phyloP scores from a whole-genome alignment of 2,329 filamentous ascomycete species.

The Zopfia rhizophila region DNA sequence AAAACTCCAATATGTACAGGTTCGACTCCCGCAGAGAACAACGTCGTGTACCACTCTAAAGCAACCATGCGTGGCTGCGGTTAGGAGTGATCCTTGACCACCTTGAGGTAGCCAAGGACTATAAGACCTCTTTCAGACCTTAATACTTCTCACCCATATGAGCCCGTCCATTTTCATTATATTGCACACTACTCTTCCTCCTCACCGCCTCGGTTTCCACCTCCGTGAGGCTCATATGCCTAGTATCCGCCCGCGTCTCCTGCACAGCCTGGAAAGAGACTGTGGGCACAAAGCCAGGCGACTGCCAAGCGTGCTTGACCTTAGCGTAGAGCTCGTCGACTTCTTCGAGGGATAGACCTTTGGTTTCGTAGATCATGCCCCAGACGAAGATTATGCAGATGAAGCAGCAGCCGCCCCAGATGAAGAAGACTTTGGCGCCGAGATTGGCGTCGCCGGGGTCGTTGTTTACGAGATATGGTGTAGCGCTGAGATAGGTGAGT shows the following conservation, averaged over 20 bases:
- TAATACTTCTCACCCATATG: too few species aligned
- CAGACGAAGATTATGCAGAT: conserved; percentile 74
- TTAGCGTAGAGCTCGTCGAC: conserved; percentile 83
- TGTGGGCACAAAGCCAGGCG: conserved; percentile 70
- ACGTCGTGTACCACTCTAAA: too few species aligned
- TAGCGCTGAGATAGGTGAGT: conserved; percentile 48
- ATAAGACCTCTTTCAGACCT: too few species aligned
- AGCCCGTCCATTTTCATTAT: conserved; percentile 33
- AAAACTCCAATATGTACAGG: too few species aligned
- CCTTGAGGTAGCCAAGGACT: too few species aligned
- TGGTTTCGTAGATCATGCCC: conserved; percentile 80
- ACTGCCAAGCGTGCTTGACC: conserved; percentile 77
- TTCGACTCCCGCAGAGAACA: too few species aligned
- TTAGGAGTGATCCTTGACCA: too few species aligned
- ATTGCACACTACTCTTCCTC: conserved; percentile 48
- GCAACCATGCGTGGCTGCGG: too few species aligned
- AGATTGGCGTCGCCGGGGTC: conserved; percentile 72
- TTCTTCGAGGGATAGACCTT: conserved; percentile 80
- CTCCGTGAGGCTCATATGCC: conserved; percentile 45
- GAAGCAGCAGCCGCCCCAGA: conserved; percentile 65
- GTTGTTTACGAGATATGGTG: conserved; percentile 76
- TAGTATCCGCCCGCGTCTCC: conserved; percentile 34
- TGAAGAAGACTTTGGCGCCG: conserved; percentile 64
- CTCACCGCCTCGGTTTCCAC: conserved; percentile 41
- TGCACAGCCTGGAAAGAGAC: conserved; percentile 51